Base-by-base conservation (phyloP, 176 grass and related monocot species). In the Aechmea fasciata region DNA sequence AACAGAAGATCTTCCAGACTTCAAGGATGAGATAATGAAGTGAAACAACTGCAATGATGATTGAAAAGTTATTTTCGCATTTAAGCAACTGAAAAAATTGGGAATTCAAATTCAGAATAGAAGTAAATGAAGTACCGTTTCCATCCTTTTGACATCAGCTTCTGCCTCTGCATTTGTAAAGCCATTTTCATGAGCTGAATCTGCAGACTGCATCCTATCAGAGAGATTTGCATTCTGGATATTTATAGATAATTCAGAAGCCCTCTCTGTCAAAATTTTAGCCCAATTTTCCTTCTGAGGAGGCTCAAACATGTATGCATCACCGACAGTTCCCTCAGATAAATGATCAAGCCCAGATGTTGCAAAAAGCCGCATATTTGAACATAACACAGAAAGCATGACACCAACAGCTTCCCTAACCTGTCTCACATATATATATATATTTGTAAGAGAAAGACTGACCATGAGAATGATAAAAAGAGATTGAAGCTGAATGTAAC, bases 371-470 rank as follows among this genome's bases (percentile, higher is more conserved):
- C 94, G 72, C 78, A 90, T 57, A 73, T 97, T 97, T 76, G 94
- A 97, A 72, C 82, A 92, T 71, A 91, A 65, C 55, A 92, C 77
- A 76, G 86, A 90, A 70, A 92, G 79, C 61, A 89, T 70, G 41
- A 97, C 82, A 50, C 94, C 94, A 70, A 97, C 92, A 64, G 94
- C 86, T 92, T 97, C 94, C 83, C 94, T 90, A 52, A 97, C 89
- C 94, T 97, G 71, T 73, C 68, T 29, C 33, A 41, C 33, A 41
- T 19, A 68, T 64, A 74, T n/a, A 33, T 28, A 3, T 0, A 9
- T 73, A 77, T 75, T 2, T 0, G 68, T 70, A 73, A 41, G 33
- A 41, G 33, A 41, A 41, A 41, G 6, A 41, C 33, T 7, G 33
- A 41, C 33, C 33, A 41, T 41, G 33, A 6, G 33, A 41, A 41